Evolutionary conservation across 192 early-diverging fungal species (phyloP).

Genomic region (Spizellomyces punctatus): DNA sequence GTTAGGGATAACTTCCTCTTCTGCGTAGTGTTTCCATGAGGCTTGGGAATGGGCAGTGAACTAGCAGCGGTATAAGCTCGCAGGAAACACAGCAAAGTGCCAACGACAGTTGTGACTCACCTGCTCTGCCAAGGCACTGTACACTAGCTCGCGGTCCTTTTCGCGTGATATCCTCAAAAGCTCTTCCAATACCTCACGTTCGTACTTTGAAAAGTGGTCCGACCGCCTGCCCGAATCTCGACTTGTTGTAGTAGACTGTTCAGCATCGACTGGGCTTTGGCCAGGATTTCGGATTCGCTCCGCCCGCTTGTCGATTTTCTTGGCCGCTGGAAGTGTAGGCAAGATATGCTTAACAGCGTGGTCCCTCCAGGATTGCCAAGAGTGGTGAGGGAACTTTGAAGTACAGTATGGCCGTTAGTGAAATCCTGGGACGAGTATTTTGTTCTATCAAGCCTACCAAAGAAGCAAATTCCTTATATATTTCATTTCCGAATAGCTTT

Average conservation of each 20-base stretch:
- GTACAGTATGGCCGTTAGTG: neutral
- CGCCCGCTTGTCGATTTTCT: neutral
- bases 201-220: neutral
- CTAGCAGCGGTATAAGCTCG: neutral
- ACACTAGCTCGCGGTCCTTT: neutral
- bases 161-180: neutral
- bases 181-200: neutral
- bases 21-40: neutral
- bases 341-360: slow-evolving; percentile 16
- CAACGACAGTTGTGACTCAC: neutral
- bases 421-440: neutral
- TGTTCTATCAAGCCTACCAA: neutral
- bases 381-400: slow-evolving; percentile 19
- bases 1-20: neutral
- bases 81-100: neutral
- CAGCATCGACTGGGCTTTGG: neutral
- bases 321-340: slow-evolving; percentile 3
- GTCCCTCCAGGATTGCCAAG: slow-evolving; percentile 23
- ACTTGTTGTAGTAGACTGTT: neutral
- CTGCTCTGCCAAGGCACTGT: neutral
- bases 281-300: neutral
- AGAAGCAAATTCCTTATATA: neutral
- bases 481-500: neutral
- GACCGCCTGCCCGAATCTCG: neutral
- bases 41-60: neutral